phyloP scores from a whole-genome alignment of 2,329 filamentous ascomycete species.

The Didymella segeticola region DNA sequence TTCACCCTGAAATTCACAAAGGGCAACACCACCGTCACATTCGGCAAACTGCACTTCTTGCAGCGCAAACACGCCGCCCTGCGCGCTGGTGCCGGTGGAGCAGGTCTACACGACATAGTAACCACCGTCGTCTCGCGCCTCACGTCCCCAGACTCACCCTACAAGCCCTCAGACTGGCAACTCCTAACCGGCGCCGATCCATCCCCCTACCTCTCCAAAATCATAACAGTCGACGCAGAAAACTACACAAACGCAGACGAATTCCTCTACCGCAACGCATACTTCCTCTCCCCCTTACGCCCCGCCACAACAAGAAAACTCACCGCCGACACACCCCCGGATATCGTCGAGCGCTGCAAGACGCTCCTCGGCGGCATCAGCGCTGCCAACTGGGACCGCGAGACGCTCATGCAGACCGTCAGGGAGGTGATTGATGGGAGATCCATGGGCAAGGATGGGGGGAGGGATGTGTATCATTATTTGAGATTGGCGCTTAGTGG shows the following conservation, averaged over 20 bases:
- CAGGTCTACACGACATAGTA: constrained; percentile 48
- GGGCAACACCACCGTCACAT: constrained; percentile 83
- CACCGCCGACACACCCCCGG: constrained; percentile 4
- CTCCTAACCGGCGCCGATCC: constrained; percentile 37
- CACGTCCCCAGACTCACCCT: constrained; percentile 35
- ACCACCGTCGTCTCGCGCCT: constrained; percentile 40
- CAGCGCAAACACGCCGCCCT: constrained; percentile 72
- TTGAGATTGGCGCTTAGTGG: constrained; percentile 41
- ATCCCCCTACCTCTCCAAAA: constrained; percentile 56
- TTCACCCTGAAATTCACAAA: constrained; percentile 89
- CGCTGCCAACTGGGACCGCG: constrained; percentile 33
- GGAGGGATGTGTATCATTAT: constrained; percentile 45
- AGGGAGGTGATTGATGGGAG: constrained; percentile 37
- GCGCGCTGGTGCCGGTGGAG: constrained; percentile 55
- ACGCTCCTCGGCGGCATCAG: constrained; percentile 26
- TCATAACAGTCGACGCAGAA: constrained; percentile 62
- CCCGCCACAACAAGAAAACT: constrained; percentile 12
- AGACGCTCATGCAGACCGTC: constrained; percentile 34
- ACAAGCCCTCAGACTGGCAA: constrained; percentile 29
- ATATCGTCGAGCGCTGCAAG: constrained; percentile 29
- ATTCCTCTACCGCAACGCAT: constrained; percentile 63
- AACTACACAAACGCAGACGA: constrained; percentile 63
- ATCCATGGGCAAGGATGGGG: constrained; percentile 29
- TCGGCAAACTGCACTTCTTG: constrained; percentile 80
- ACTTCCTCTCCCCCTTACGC: constrained; percentile 61